Evolutionary conservation across 2,329 filamentous ascomycete species (phyloP).

Genomic region (Beauveria sp.): DNA sequence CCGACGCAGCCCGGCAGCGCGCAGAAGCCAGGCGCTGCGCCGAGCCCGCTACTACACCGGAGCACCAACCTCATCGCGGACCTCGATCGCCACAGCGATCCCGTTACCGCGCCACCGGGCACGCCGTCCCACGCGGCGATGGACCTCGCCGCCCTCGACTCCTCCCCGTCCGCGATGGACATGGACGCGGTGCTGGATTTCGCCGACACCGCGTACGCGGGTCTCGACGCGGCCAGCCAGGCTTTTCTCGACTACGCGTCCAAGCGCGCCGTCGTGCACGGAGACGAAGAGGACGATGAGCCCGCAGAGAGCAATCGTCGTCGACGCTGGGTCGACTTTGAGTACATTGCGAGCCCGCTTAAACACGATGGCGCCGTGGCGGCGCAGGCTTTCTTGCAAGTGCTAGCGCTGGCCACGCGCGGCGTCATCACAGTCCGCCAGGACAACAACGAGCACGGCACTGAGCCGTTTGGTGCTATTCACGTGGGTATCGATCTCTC

Average conservation of each 20-base stretch:
- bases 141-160: slow-evolving; percentile 27
- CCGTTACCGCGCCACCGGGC: slow-evolving; percentile 14
- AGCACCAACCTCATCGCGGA: slow-evolving; percentile 28
- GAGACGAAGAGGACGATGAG: slow-evolving; percentile 21
- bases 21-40: slow-evolving; percentile 23
- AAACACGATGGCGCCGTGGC: slow-evolving; percentile 52
- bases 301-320: slow-evolving; percentile 18
- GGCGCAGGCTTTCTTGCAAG: slow-evolving; percentile 68
- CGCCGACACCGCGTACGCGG: slow-evolving; percentile 17
- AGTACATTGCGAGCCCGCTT: slow-evolving; percentile 55
- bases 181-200: slow-evolving; percentile 17
- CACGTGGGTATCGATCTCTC: slow-evolving; percentile 31
- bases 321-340: slow-evolving; percentile 54
- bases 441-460: slow-evolving; percentile 26
- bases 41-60: slow-evolving; percentile 30
- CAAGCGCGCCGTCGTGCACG: slow-evolving; percentile 25
- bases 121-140: slow-evolving; percentile 20
- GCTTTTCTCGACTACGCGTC: slow-evolving; percentile 39
- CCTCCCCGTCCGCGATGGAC: slow-evolving; percentile 19
- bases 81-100: slow-evolving; percentile 42
- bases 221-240: slow-evolving; percentile 36
- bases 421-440: slow-evolving; percentile 57
- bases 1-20: slow-evolving; percentile 23
- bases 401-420: slow-evolving; percentile 63
- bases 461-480: slow-evolving; percentile 39